Evolutionary conservation across 2,329 filamentous ascomycete genomes (phyloP).

Genomic region (Claviceps sp.): DNA sequence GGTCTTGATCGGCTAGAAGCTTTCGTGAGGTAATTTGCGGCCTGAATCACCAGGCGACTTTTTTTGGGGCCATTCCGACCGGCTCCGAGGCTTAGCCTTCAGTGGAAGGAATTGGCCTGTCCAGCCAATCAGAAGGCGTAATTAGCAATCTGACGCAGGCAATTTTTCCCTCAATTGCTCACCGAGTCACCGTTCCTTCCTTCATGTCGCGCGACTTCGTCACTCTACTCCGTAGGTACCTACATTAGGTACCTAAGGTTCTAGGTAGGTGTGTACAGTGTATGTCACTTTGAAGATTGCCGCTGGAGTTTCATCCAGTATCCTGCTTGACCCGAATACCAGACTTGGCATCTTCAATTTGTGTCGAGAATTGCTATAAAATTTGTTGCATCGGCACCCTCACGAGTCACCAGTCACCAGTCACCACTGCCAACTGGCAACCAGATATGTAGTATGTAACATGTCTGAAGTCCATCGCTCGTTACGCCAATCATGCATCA

Average conservation of each 20-base stretch:
- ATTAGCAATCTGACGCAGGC: conserved; percentile 17
- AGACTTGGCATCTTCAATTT: too few relatives aligned
- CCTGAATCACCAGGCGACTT: conserved; percentile 23
- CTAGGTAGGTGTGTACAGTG: not conserved
- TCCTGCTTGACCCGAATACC: too few relatives aligned
- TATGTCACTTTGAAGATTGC: too few relatives aligned
- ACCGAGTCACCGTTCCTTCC: not conserved
- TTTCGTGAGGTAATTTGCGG: conserved; percentile 31
- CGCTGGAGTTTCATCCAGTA: not conserved
- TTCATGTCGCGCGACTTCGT: too few relatives aligned
- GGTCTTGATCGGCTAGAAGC: conserved; percentile 31
- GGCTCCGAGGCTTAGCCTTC: conserved; percentile 23
- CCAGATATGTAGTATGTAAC: too few relatives aligned
- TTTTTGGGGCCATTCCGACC: conserved; percentile 25
- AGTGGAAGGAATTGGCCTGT: not conserved
- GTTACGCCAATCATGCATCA: not conserved
- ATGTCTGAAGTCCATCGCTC: not conserved
- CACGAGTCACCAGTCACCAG: too few relatives aligned
- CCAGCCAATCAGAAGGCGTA: conserved; percentile 20
- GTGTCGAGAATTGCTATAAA: too few relatives aligned
- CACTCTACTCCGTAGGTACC: not conserved
- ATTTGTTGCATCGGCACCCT: too few relatives aligned
- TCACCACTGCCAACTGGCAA: too few relatives aligned
- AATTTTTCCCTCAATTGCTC: not conserved
- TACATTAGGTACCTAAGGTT: not conserved